Evolutionary conservation across 345 rosid species (phyloP).

Genomic region (Viola odorata): DNA sequence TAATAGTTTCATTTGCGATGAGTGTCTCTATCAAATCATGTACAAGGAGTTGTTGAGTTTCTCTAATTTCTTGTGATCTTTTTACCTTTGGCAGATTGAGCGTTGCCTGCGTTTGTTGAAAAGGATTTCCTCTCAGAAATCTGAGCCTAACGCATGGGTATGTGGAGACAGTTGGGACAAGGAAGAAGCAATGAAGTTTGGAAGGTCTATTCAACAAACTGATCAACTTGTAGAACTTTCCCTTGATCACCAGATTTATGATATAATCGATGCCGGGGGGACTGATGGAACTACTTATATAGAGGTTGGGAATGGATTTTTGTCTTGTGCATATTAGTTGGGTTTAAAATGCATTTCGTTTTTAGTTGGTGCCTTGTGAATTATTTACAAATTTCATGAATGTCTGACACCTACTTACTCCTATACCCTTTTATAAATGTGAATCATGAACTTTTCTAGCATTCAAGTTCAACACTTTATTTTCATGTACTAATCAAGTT

Average conservation of each 20-base stretch:
- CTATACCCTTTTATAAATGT: too few relatives aligned
- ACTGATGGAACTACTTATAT: conserved; percentile 56
- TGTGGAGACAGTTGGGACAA: conserved; percentile 21
- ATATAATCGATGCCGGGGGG: conserved; percentile 77
- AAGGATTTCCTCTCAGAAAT: conserved; percentile 34
- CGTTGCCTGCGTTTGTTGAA: conserved; percentile 60
- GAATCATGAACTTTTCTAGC: neutral
- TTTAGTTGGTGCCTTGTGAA: too few relatives aligned
- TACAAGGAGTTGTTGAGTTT: neutral
- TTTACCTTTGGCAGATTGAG: conserved; percentile 48
- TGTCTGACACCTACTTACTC: too few relatives aligned
- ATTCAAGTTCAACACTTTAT: neutral
- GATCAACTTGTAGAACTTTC: conserved; percentile 81
- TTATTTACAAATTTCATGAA: too few relatives aligned
- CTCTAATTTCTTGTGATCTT: neutral
- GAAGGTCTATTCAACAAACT: conserved; percentile 47
- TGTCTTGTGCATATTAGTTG: neutral
- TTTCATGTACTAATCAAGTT: neutral
- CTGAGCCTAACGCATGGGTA: conserved; percentile 26
- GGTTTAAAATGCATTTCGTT: conserved; percentile 2
- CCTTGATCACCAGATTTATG: conserved; percentile 76
- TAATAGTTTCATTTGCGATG: neutral
- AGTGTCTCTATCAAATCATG: neutral
- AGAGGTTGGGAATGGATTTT: conserved; percentile 54
- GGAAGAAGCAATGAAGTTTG: conserved; percentile 53